Percentiles rank a stretch among this genome's conserved stretches.
Evolutionary conservation across 78 protist species (phyloP).

Genomic region (Dictyostelium brefeldianum): DNA sequence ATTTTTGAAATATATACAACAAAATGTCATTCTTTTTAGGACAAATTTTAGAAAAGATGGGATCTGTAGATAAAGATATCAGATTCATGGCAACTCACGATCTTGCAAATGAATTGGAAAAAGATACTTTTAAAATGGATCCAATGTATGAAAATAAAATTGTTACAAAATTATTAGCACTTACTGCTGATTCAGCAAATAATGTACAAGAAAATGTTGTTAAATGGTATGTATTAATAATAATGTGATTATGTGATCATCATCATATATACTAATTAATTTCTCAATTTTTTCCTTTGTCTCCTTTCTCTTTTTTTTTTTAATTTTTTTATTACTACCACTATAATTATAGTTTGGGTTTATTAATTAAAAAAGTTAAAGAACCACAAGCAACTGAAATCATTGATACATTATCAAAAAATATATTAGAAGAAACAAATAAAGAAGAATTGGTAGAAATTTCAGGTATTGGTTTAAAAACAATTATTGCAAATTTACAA

Average conservation of each 20-base stretch:
- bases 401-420: conserved; percentile 38
- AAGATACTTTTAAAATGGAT: conserved; percentile 81
- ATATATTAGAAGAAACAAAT: conserved; percentile 23
- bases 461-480: conserved; percentile 77
- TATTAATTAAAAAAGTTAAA: conserved; percentile 67
- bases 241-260: no score
- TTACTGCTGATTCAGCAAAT: conserved; percentile 71
- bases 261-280: neutral
- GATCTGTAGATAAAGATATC: conserved; percentile 80
- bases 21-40: conserved; percentile 76
- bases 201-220: conserved; percentile 88
- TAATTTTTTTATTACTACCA: neutral
- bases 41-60: conserved; percentile 66
- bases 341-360: conserved; percentile 62
- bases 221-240: conserved; percentile 73
- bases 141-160: conserved; percentile 64
- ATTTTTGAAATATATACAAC: neutral
- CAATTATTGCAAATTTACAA: conserved; percentile 72
- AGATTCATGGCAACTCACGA: conserved; percentile 89
- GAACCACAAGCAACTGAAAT: conserved; percentile 68
- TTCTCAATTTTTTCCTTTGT: neutral
- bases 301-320: neutral
- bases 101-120: conserved; percentile 76
- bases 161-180: conserved; percentile 40
- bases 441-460: conserved; percentile 86